Evolutionary conservation across 495 filamentous ascomycete genomes (phyloP).

Genomic region (Hypoxylon trugodes): DNA sequence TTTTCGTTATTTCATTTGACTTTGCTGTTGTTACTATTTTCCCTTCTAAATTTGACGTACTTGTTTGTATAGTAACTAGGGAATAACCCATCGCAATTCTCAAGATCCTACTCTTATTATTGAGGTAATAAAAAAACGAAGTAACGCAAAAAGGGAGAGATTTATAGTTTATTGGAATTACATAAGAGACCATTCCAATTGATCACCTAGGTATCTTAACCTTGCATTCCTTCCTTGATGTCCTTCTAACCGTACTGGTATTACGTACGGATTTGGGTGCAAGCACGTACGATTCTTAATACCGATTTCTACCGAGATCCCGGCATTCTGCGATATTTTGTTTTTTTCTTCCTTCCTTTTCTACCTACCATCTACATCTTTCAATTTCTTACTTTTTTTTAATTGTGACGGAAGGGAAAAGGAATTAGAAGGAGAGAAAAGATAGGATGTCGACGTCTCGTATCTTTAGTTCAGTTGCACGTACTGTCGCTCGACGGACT

Average conservation of each 20-base stretch:
- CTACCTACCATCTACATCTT: neutral
- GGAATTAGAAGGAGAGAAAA: neutral
- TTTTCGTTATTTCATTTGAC: no score
- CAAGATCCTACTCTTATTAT: no score
- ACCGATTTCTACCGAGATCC: no score
- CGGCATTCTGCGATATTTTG: no score
- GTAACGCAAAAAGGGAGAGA: neutral
- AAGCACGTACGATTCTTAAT: no score
- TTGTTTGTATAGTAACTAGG: neutral
- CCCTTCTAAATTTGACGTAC: neutral
- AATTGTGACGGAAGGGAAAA: no score
- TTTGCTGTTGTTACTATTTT: neutral
- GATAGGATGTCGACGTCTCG: slow-evolving; percentile 24
- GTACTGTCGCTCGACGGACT: slow-evolving; percentile 16
- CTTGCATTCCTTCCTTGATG: no score
- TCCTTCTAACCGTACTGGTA: no score
- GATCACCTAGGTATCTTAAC: neutral
- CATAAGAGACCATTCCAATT: slow-evolving; percentile 12
- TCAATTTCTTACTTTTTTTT: no score
- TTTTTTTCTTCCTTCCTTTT: no score
- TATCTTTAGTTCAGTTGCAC: slow-evolving; percentile 9
- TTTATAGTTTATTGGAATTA: neutral
- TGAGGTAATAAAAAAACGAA: neutral
- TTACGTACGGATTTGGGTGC: no score
- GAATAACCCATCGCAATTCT: neutral